A percentile compares a stretch with the other conserved stretches of the same genome.
These are phyloP conservation scores for Apiotrichum siamense DNA, from an alignment of 1,284 basidiomycete genomes.

Conservation along the genomic window DNA sequence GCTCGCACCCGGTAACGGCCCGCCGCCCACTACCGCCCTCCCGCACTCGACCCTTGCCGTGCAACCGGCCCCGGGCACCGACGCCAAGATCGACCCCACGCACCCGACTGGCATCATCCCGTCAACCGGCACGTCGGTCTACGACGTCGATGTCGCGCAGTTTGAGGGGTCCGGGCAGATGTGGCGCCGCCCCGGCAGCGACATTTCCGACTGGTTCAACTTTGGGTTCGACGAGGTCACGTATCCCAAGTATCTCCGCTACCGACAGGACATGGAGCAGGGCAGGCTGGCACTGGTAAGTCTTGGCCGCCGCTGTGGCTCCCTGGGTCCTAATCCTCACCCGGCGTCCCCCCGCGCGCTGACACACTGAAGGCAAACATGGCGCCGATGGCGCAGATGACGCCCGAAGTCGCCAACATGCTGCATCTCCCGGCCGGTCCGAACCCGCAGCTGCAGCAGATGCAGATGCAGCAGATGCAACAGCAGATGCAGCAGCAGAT, in stretches of 20 bases:
- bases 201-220: constrained; percentile 98
- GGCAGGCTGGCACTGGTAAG: constrained; percentile 47
- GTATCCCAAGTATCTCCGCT: constrained; percentile 87
- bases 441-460: constrained; percentile 19
- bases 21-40: constrained; percentile 20
- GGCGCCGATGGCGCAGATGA: constrained; percentile 26
- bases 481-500: constrained; percentile 37
- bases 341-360: too few relatives aligned
- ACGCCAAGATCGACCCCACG: constrained; percentile 58
- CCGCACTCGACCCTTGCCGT: constrained; percentile 38
- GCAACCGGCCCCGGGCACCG: constrained; percentile 13
- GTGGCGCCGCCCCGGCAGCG: constrained; percentile 87
- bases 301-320: background rate
- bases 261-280: constrained; percentile 71
- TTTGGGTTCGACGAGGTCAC: constrained; percentile 97
- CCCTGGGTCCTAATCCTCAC: too few relatives aligned
- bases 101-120: constrained; percentile 54
- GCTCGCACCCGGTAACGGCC: constrained; percentile 12
- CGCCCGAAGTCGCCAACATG: constrained; percentile 32
- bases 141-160: constrained; percentile 77
- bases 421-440: constrained; percentile 19
- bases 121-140: constrained; percentile 63
- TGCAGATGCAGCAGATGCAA: constrained; percentile 50
- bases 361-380: constrained; percentile 26
- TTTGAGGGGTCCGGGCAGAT: constrained; percentile 69